Evolutionary conservation across 768 basidiomycete species (phyloP).

Genomic region (Amyloporia xantha): DNA sequence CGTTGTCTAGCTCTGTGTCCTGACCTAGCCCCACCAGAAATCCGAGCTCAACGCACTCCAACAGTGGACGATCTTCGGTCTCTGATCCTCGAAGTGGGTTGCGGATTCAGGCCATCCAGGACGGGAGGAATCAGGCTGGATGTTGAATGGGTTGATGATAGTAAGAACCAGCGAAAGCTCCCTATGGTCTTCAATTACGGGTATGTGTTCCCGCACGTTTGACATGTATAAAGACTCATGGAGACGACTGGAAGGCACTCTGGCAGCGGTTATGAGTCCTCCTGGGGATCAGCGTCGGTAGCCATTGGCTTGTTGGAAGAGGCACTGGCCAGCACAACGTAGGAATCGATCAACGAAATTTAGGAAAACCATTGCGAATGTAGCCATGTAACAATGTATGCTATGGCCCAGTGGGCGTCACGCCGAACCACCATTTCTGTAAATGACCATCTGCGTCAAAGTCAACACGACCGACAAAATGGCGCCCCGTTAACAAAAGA

Average conservation of each 20-base stretch:
- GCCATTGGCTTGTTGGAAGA: conserved; percentile 42
- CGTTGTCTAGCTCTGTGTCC: conserved; percentile 31
- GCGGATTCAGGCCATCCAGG: conserved; percentile 61
- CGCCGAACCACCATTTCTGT: conserved; percentile 32
- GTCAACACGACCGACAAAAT: conserved; percentile 46
- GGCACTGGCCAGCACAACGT: conserved; percentile 22
- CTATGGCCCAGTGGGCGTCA: background rate
- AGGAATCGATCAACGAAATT: no score
- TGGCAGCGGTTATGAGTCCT: conserved; percentile 57
- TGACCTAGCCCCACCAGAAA: conserved; percentile 24
- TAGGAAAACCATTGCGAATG: conserved; percentile 70
- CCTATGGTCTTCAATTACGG: conserved; percentile 63
- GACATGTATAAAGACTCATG: background rate
- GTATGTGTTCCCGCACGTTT: no score
- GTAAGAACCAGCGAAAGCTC: conserved; percentile 24
- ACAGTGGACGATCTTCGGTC: conserved; percentile 34
- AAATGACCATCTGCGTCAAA: conserved; percentile 25
- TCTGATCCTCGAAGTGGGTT: conserved; percentile 35
- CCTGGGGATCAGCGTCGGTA: conserved; percentile 55
- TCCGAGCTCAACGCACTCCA: conserved; percentile 19
- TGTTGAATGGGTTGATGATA: conserved; percentile 32
- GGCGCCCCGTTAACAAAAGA: conserved; percentile 36
- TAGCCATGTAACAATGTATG: conserved; percentile 53
- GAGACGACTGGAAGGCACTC: conserved; percentile 33
- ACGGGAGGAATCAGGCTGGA: conserved; percentile 64